Evolutionary conservation across 2,329 filamentous ascomycete species (phyloP).

Genomic region (Fusarium oligoseptatum): DNA sequence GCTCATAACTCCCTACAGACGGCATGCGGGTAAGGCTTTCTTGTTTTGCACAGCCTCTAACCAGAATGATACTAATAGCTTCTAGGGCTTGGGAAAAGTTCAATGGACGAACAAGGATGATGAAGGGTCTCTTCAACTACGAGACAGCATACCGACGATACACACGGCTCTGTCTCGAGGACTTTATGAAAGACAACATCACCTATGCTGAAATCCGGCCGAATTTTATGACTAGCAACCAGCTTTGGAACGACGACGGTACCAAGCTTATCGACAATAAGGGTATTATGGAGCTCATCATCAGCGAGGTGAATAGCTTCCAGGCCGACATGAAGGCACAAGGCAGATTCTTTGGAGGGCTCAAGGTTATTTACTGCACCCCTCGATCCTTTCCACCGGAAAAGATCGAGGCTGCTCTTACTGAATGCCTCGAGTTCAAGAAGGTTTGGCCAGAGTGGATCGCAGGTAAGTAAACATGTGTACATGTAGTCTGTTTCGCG

Average conservation of each 20-base stretch:
- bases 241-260: conserved; percentile 71
- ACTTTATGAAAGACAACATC: conserved; percentile 74
- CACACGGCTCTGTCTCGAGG: conserved; percentile 69
- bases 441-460: conserved; percentile 68
- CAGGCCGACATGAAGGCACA: conserved; percentile 47
- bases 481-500: neutral
- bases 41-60: neutral
- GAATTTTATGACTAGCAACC: conserved; percentile 75
- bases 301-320: conserved; percentile 66
- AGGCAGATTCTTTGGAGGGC: conserved; percentile 66
- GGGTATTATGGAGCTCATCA: conserved; percentile 72
- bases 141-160: conserved; percentile 73
- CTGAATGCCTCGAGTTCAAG: conserved; percentile 74
- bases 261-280: conserved; percentile 63
- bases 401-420: conserved; percentile 65
- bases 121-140: conserved; percentile 80
- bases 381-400: conserved; percentile 69
- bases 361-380: conserved; percentile 80
- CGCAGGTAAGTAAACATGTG: conserved; percentile 64
- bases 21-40: conserved; percentile 62
- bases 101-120: conserved; percentile 76
- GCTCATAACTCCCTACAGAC: conserved; percentile 66
- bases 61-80: conserved; percentile 19
- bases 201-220: conserved; percentile 80
- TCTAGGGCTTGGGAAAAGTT: conserved; percentile 72